Base-by-base conservation (phyloP, 805 yeast species). In the Phaffomyces thermotolerans region DNA sequence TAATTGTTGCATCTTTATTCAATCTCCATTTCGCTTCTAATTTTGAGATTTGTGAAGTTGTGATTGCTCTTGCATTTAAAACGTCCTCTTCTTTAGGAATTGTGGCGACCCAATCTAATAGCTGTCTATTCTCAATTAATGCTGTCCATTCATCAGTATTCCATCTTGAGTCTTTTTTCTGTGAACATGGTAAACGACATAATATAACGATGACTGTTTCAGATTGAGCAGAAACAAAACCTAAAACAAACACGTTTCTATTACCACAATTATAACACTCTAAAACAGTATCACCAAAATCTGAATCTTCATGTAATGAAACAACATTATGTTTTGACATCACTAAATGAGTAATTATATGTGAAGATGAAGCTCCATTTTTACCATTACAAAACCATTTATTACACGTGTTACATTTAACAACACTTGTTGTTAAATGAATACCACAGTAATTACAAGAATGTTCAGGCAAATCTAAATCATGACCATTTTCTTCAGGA, bases 221-320 rank as follows among this genome's bases (percentile, higher is more conserved):
- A 46, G 81, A 76, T 57, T 85, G 86, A 4, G 96, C 96, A 23
- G 89, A 75, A 14, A 90, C 93, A 62, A 82, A 88, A 0, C 97
- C 97, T 33, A 90, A 67, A 23, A 81, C 70, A 53, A 90, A 90
- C 3, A 80, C 84, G 54, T 90, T 90, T 47, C 71, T 78, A 57
- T 75, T 77, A 27, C 96, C 96, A 67, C 97, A 90, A 57, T 81
- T 82, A 65, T 89, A 90, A 66, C 97, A 90, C 61, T 90, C 97
- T 45, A 90, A 66, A 2, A 79, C 73, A 6, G 90, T 82, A 42
- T 84, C 95, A n/a, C 96, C 96, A 23, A 89, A 68, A 48, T 85
- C 89, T 2, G 90, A 81, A 23, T 83, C 84, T 32, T 80, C 80
- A 60, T 89, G 96, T 37, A 88, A 71, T 2, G 83, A 71, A 3